A percentile compares a stretch with the other conserved stretches of the same genome.
Evolutionary conservation across 345 rosid genomes (phyloP).

Genomic region (Eucalyptus coolabah): DNA sequence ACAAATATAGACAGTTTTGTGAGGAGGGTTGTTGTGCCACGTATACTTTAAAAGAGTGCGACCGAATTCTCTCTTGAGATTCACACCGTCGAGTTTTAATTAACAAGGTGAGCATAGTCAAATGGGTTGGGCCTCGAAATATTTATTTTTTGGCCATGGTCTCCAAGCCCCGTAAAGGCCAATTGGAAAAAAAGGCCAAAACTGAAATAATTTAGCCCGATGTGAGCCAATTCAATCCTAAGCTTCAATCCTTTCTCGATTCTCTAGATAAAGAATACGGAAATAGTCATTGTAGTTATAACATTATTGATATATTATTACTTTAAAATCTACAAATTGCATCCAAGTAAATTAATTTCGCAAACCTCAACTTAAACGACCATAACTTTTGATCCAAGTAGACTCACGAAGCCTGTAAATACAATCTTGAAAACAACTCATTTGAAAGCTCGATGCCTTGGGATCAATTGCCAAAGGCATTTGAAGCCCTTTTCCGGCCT

Average conservation of each 20-base stretch:
- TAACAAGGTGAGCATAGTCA: neutral
- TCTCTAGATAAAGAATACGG: neutral
- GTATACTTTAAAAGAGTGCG: neutral
- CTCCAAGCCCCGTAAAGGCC: rapidly evolving
- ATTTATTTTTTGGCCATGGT: neutral
- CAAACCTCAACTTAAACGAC: too few species aligned
- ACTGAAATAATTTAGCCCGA: neutral
- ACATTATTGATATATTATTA: neutral
- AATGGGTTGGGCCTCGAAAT: neutral
- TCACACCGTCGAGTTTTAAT: neutral
- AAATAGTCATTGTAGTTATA: neutral
- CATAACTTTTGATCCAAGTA: neutral
- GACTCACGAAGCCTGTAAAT: neutral
- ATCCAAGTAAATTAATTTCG: neutral
- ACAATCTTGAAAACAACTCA: neutral
- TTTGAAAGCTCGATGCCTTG: neutral
- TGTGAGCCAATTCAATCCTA: neutral
- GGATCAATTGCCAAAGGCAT: neutral
- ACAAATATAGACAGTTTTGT: neutral
- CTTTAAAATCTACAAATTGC: neutral
- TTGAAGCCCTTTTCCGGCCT: neutral
- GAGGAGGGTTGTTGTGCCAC: neutral
- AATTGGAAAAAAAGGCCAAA: rapidly evolving
- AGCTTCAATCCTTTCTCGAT: neutral
- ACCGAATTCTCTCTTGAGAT: neutral